These are phyloP conservation scores for Venturiaceae sp. DNA, from an alignment of 2,329 filamentous ascomycete genomes.

Conservation along the genomic window DNA sequence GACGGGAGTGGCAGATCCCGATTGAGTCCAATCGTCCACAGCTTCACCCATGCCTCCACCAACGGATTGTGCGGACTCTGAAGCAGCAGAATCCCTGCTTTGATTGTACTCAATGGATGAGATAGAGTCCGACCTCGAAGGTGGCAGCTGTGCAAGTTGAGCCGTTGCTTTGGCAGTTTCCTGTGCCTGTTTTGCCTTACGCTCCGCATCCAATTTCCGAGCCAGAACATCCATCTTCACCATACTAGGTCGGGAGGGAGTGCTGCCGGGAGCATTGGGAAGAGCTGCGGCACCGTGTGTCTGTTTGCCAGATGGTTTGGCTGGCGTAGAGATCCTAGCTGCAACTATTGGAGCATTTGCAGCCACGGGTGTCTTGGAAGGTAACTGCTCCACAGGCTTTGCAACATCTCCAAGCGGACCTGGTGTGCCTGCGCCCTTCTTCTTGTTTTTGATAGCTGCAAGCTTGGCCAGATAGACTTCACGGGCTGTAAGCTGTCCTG, in stretches of 20 bases:
- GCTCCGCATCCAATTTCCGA: neutral
- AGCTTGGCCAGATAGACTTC: neutral
- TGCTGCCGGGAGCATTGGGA: neutral
- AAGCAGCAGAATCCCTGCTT: neutral
- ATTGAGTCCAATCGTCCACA: neutral
- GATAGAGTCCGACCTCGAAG: constrained; percentile 1
- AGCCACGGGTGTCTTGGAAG: neutral
- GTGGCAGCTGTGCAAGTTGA: neutral
- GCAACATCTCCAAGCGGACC: neutral
- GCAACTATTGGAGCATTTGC: neutral
- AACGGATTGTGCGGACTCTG: neutral
- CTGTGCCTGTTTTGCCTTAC: neutral
- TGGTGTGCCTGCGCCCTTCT: neutral
- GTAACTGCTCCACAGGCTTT: neutral
- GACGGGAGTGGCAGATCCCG: neutral
- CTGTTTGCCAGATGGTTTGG: neutral
- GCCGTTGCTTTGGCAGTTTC: neutral
- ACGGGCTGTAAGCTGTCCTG: neutral
- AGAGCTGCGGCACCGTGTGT: neutral
- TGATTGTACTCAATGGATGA: constrained; percentile 2
- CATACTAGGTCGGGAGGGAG: neutral
- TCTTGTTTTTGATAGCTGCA: neutral
- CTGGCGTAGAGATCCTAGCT: neutral
- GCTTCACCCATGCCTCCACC: neutral
- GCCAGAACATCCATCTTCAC: constrained; percentile 3